Percentiles rank a stretch among this genome's conserved stretches.
These are phyloP conservation scores for Leccinellum rugosiceps DNA, from an alignment of 768 basidiomycete species.

Conservation along the genomic window DNA sequence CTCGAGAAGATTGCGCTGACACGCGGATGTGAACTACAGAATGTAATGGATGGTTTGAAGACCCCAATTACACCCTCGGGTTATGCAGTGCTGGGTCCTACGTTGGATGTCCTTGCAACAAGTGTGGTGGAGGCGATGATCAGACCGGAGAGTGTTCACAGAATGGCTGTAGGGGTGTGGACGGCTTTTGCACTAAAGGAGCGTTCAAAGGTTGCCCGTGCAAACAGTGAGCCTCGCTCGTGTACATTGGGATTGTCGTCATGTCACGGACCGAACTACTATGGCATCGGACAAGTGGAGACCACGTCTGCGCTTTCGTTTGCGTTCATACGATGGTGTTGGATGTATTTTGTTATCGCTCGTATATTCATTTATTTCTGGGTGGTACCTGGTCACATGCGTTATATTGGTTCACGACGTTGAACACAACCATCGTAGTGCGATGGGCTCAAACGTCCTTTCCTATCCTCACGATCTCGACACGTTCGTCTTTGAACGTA, in stretches of 20 bases:
- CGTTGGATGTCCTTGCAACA: not conserved
- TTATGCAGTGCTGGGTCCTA: not conserved
- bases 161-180: not conserved
- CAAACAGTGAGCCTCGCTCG: not conserved
- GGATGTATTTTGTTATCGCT: too few relatives aligned
- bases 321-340: too few relatives aligned
- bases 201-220: not conserved
- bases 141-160: not conserved
- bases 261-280: not conserved
- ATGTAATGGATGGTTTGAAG: not conserved
- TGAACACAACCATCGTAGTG: too few relatives aligned
- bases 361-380: too few relatives aligned
- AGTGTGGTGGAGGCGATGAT: not conserved
- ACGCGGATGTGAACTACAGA: not conserved
- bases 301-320: not conserved
- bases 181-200: not conserved
- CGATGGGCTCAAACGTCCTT: not conserved
- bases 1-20: not conserved
- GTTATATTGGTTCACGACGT: too few relatives aligned
- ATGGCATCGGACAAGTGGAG: too few relatives aligned
- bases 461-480: conserved; percentile 32
- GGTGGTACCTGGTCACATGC: too few relatives aligned
- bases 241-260: not conserved
- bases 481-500: conserved; percentile 45
- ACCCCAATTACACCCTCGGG: not conserved